Evolutionary conservation across 495 filamentous ascomycete species (phyloP), one percentile per base, ranked within the genome.

Genomic region (Cercophora scortea): DNA sequence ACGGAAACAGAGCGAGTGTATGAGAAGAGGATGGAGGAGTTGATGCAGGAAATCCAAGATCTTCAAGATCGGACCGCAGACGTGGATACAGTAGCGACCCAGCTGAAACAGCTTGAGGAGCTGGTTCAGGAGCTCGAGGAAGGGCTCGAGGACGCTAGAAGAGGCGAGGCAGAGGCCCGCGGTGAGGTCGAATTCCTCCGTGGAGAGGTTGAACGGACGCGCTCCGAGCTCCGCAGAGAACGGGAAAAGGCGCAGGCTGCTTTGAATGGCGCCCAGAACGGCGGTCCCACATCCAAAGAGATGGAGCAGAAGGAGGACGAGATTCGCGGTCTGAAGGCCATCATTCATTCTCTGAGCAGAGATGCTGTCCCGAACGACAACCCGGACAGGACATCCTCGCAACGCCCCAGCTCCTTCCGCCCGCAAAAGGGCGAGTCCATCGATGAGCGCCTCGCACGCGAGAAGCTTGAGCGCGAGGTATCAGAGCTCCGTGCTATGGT

Each of bases 1-100:
- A 89, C 90, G 0, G 93, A 99, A 69, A 99, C 93, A 7, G 92
- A 96, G 67, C 79, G 93, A n/a, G 91, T 97, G 7, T 97, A 99
- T 60, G 94, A 97, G 65, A 88, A 89, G 62, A 83, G 84, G 56
- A 84, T 96, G 8, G 87, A 91, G 58, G 90, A 96, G 61, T 72
- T 99, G n/a, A 76, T 90, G 72, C 79, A 87, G 54, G 88, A 96
- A 56, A 79, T 94, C 41, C 80, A 83, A 48, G 89, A 95, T 47
- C 66, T 92, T 3, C 85, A 91, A 49, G 86, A 90, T 44, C 77
- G 87, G 32, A 85, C 83, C 19, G 85, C 91, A 52, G 94, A 97
- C 69, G 88, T 99, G 3, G 88, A 96, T 62, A 85, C 83, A 47
- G 89, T 99, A 32, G 90, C 91, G 3, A 73, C 77, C 51, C 92